Evolutionary conservation across 2,329 filamentous ascomycete genomes (phyloP), one percentile per base, ranked within the genome.

Genomic region (Phialophora verrucosa): DNA sequence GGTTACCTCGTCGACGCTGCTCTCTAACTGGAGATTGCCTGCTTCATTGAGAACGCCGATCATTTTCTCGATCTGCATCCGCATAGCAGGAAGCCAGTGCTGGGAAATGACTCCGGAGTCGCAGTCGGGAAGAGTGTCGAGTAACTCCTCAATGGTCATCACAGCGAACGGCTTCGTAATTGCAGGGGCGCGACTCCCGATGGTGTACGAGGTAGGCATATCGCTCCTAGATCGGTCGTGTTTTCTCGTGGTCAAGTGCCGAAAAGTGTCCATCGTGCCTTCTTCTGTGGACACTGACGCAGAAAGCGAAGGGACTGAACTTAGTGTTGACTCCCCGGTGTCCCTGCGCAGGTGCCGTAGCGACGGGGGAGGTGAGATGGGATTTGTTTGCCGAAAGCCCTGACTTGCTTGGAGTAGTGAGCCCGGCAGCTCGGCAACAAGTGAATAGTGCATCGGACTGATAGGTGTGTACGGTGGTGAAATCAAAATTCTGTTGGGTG

Each of bases 31-130:
- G 12, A 67, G 27, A 17, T 66, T 58, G 8, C 54, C 44, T 23
- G 65, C 65, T 20, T 69, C 63, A n/a, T 63, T 59, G 29, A 71
- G 61, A 32, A 71, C 50, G 23, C 12, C 32, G 5, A 54, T 66
- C 64, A 69, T 62, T 12, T 63, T 60, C 50, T 68, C 53, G 5
- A 69, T 27, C 11, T 69, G 67, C 27, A 31, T 31, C 17, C 63
- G 65, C 56, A 71, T 62, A 6, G 67, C 67, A 14, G 69, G 69
- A 14, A 71, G 42, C 69, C 69, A 71, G 4, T 65, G n/a, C n/a
- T 62, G 57, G 10, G 59, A 32, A 17, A 70, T 54, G 12, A 56
- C 62, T 20, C 47, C 32, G 20, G 20, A 32, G 47, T 62, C 63
- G 35, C 63, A 67, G 23, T 60, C 31, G 17, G 65, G 62, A 11